Conservation (phyloP, 2,329 filamentous ascomycete genomes). For the Fusarium setosum region DNA sequence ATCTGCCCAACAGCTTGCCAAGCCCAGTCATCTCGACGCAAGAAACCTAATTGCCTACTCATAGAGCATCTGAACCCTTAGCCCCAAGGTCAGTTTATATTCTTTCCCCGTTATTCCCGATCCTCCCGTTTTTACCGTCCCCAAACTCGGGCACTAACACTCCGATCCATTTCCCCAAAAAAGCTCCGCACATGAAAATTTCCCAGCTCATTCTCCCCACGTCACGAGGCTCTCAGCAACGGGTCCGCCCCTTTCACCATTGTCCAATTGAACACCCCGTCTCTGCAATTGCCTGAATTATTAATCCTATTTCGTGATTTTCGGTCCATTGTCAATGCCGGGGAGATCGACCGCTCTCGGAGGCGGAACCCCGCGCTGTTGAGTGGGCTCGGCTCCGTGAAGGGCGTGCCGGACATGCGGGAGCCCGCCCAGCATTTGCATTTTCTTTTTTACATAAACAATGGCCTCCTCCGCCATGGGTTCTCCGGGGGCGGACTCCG, state of each 20-base stretch:
- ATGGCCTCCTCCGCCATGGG: neutral
- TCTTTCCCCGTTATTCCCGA: conserved; percentile 4
- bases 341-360: conserved; percentile 18
- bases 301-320: neutral
- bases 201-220: neutral
- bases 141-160: neutral
- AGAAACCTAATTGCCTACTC: too few relatives aligned
- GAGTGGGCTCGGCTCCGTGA: neutral
- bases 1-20: too few relatives aligned
- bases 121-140: neutral
- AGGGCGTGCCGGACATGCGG: conserved; percentile 10
- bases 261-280: neutral
- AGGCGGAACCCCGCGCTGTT: conserved; percentile 26
- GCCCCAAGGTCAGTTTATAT: too few relatives aligned
- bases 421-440: neutral
- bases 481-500: fast-evolving
- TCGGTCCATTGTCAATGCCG: conserved; percentile 2
- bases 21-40: too few relatives aligned
- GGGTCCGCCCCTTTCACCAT: neutral
- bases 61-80: too few relatives aligned
- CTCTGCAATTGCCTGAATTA: neutral
- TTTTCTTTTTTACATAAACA: conserved; percentile 19
- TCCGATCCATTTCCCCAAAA: too few relatives aligned
- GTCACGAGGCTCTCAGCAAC: neutral
- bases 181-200: too few relatives aligned